Conservation (phyloP, 495 filamentous ascomycete genomes). For the Friedmanniomyces simplex region DNA sequence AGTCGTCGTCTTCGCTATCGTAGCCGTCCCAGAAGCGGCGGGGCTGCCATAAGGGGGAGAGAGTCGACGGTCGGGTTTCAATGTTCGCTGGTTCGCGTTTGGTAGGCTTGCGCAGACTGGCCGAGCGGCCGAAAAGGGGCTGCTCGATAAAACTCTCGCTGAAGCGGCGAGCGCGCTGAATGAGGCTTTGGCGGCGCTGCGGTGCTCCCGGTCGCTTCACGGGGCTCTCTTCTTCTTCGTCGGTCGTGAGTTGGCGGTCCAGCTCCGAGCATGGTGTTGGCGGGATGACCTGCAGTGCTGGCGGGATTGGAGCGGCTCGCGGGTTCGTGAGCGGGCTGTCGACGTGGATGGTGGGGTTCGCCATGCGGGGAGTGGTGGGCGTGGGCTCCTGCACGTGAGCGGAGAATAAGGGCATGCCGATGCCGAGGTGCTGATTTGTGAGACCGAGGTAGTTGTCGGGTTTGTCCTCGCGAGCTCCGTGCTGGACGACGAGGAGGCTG, state of each 20-base stretch:
- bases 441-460: slow-evolving; percentile 5
- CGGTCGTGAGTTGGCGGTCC: slow-evolving; percentile 36
- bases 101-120: slow-evolving; percentile 19
- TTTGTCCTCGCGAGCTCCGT: slow-evolving; percentile 29
- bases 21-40: slow-evolving; percentile 60
- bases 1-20: slow-evolving; percentile 38
- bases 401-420: slow-evolving; percentile 5
- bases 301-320: slow-evolving; percentile 58
- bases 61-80: slow-evolving; percentile 36
- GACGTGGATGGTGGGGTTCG: slow-evolving; percentile 4
- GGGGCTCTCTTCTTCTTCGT: neutral
- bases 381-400: slow-evolving; percentile 6
- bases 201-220: slow-evolving; percentile 11
- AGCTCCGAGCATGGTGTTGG: slow-evolving; percentile 55
- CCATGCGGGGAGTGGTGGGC: neutral
- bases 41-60: slow-evolving; percentile 78
- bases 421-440: slow-evolving; percentile 7
- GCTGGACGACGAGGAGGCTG: slow-evolving; percentile 68
- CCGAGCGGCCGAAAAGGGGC: slow-evolving; percentile 25
- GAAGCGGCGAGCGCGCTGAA: slow-evolving; percentile 31
- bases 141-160: slow-evolving; percentile 29
- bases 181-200: slow-evolving; percentile 24
- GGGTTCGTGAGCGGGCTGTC: slow-evolving; percentile 55
- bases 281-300: slow-evolving; percentile 62
- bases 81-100: too few relatives aligned